Evolutionary conservation across 495 filamentous ascomycete species (phyloP), one percentile per base, ranked within the genome.

Genomic region (Penicillium ucsense): DNA sequence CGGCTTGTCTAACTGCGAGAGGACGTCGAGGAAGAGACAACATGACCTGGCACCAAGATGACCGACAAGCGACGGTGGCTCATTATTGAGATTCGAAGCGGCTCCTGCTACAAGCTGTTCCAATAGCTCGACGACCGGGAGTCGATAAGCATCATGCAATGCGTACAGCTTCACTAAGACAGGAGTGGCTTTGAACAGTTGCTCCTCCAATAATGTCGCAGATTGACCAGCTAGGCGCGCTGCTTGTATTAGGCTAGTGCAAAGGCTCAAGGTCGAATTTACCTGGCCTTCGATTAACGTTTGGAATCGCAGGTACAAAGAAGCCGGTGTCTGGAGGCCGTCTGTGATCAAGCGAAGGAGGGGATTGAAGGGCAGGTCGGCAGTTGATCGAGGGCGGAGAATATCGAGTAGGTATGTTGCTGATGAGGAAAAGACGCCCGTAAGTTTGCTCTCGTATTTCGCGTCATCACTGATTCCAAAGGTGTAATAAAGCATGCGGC

Each of bases 11-110:
- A 96, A 70, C 46, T 81, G 75, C 5, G 85, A 81, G 8, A 95
- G 67, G 10, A 91, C 72, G 46, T 84, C 78, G 28, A 96, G 75
- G 66, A 97, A 95, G 32, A 84, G 80, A 49, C 84, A 86, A 3
- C 89, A 83, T 27, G 84, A 83, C 50, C 88, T 83, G 11, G 87
- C 74, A 10, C 88, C 88, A 3, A 99, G 74, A 57, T 92, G 85
- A 45, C 89, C 89, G 12, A 99, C 77, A 20, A 98, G 73, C 5
- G 91, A 96, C 30, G 89, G 87, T 3, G 92, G 89, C 53, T 96
- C 89, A 35, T 64, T 68, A 20, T 73, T 73, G 27, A 72, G 60
- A 44, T 71, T 67, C 43, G 76, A 76, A 30, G 81, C 79, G 20
- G 83, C 81, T 49, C 74, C 80, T 30, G 79, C 73, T 12, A 97